Evolutionary conservation across 495 filamentous ascomycete species (phyloP), one percentile per base, ranked within the genome.

Genomic region (Talaromyces nanjingensis): DNA sequence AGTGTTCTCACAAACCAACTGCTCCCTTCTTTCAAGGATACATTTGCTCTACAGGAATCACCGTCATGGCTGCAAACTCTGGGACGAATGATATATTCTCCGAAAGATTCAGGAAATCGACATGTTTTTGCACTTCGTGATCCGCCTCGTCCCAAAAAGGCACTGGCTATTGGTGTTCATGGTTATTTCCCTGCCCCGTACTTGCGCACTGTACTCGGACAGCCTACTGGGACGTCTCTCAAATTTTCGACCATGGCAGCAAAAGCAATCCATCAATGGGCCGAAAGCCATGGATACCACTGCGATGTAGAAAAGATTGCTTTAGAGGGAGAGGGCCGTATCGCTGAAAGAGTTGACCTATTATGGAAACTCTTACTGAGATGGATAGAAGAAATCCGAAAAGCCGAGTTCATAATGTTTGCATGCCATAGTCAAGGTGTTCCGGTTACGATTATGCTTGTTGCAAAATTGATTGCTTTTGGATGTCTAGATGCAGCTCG

Each of bases 311-410:
- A 96, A 67, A 96, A 96, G 68, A 88, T 98, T 5, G 91, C 94
- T 16, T 81, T 98, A 4, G 94, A 98, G 79, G 94, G 94, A n/a
- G 94, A 98, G 77, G 94, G 94, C n/a, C 91, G 89, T 71, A 94
- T 98, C 33, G 83, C 84, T 3, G 92, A 98, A 60, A 85, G 94
- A 20, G 91, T 98, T 2, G 89, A 93, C 63, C 86, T 92, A 57
- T 79, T 98, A 4, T 98, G 94, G 94, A 97, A 94, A 71, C 79
- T 98, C 2, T 76, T 97, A 27, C 77, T 97, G 29, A 98, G 96
- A 70, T 97, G 92, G 93, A 91, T 97, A 73, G 90, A 96, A 24
- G 87, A 94, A 61, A 89, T 98, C 25, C 85, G 88, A 58, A 83
- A 83, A 56, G 92, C 94, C 0, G 94, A 98, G 73, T 88, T 97